Base-by-base conservation (phyloP, 192 early-diverging fungal species). In the Backusella mclennaniae region DNA sequence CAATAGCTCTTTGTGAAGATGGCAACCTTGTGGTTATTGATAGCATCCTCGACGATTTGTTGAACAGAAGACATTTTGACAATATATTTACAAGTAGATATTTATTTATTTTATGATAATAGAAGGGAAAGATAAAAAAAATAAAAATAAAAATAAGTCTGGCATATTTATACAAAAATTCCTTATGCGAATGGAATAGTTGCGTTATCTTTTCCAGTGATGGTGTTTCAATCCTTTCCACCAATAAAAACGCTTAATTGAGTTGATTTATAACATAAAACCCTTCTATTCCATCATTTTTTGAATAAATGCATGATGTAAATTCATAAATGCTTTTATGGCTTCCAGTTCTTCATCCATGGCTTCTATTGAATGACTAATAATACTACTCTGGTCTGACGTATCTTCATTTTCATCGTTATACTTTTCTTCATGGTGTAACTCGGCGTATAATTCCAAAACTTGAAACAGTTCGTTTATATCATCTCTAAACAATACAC, bases 1-100 rank as follows among this genome's bases (percentile, higher is more conserved):
- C 92, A 94, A 69, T 86, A 87, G 7, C 86, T 84, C 83, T 92
- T 97, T 80, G 92, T 92, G 85, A 95, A 96, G 53, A 96, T 89
- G 77, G 84, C 84, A 56, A 90, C 81, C 35, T 66, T 81, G 82
- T 89, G 83, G 71, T 81, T 84, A 53, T 71, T 70, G 56, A 88
- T 88, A 74, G 80, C 67, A 36, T 76, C 72, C 35, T 88, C 84
- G 75, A 86, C 80, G 66, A 81, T 66, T 63, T 79, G 17, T 77
- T 84, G 71, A 72, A 81, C 56, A 11, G 31, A 26, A 38, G 82
- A 44, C 76, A 82, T 83, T 44, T 71, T 15, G 5, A 49, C 17
- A 29, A 12, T 63, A 29, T 63, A 63, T 63, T 23, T 63, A 63
- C 26, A 63, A 29, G 14, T 29, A 63, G 23, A 63, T 29, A 5